Evolutionary conservation across 1,139 yeast genomes (phyloP).

Genomic region (Geotrichum reessii): DNA sequence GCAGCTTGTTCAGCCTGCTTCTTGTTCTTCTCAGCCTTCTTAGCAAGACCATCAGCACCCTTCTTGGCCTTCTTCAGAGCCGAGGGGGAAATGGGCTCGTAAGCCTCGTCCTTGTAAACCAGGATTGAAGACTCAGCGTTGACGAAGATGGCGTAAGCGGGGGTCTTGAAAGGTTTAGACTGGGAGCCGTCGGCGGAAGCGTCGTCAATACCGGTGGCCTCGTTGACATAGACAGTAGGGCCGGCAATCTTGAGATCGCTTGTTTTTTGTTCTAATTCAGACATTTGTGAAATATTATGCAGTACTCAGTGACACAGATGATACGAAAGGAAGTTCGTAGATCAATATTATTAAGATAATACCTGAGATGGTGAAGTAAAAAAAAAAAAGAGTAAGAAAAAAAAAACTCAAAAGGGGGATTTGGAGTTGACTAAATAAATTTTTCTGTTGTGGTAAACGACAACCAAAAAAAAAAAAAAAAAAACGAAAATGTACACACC

Average conservation of each 20-base stretch:
- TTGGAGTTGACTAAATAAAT: not conserved
- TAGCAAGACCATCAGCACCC: conserved; percentile 87
- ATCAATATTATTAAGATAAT: not conserved
- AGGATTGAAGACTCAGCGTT: conserved; percentile 53
- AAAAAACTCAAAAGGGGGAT: not conserved
- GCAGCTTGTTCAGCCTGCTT: conserved; percentile 57
- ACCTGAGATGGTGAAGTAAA: not conserved
- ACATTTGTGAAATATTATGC: conserved; percentile 7
- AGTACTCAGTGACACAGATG: not conserved
- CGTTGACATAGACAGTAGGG: conserved; percentile 53
- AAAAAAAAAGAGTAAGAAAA: not conserved
- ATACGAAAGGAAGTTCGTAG: not conserved
- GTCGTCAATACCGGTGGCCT: conserved; percentile 61
- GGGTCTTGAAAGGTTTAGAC: conserved; percentile 64
- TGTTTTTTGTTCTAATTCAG: conserved; percentile 16
- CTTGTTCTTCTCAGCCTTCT: conserved; percentile 79
- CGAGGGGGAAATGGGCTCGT: conserved; percentile 78
- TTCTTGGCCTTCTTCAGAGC: conserved; percentile 95
- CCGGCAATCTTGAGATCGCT: conserved; percentile 14
- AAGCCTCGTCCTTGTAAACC: conserved; percentile 62
- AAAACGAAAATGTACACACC: too few species aligned
- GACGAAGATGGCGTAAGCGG: conserved; percentile 73
- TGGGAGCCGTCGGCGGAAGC: conserved; percentile 53
- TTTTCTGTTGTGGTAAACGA: not conserved
- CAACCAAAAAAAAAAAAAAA: too few species aligned